Evolutionary conservation across 495 filamentous ascomycete species (phyloP).

Genomic region (Chaetomidium leptoderma): DNA sequence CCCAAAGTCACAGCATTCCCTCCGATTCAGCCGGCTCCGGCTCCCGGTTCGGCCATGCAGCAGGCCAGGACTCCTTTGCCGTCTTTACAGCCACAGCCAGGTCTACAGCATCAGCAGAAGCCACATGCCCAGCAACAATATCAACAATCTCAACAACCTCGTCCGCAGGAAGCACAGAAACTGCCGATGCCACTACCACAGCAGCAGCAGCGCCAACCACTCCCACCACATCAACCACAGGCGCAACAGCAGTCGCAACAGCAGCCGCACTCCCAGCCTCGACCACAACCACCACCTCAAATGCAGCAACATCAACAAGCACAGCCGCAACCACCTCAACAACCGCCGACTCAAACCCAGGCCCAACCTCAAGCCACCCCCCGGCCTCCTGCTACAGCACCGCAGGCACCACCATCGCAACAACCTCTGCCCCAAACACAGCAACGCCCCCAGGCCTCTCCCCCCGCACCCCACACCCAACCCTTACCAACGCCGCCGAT

Average conservation of each 20-base stretch:
- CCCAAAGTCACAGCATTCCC: conserved; percentile 24
- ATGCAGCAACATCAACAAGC: conserved; percentile 9
- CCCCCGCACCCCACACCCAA: neutral
- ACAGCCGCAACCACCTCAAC: neutral
- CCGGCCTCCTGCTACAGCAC: neutral
- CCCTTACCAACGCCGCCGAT: conserved; percentile 9
- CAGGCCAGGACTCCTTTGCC: conserved; percentile 19
- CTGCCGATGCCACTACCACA: neutral
- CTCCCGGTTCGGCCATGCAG: conserved; percentile 14
- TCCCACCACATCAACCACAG: conserved; percentile 9
- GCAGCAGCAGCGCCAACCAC: conserved; percentile 10
- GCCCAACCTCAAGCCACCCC: neutral
- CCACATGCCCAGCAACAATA: conserved; percentile 16
- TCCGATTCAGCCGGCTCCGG: conserved; percentile 31
- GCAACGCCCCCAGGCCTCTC: conserved; percentile 3
- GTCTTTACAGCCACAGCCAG: conserved; percentile 13
- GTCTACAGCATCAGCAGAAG: conserved; percentile 11
- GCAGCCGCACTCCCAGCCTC: conserved; percentile 4
- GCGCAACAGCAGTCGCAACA: neutral
- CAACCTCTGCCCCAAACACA: neutral
- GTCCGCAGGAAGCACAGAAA: conserved; percentile 1
- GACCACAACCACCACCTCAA: neutral
- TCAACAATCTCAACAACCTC: conserved; percentile 12
- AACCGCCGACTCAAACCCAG: neutral
- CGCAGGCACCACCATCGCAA: conserved; percentile 3